Conservation (phyloP, 371 early-diverging fungal genomes). For the Mucor plumbeus region DNA sequence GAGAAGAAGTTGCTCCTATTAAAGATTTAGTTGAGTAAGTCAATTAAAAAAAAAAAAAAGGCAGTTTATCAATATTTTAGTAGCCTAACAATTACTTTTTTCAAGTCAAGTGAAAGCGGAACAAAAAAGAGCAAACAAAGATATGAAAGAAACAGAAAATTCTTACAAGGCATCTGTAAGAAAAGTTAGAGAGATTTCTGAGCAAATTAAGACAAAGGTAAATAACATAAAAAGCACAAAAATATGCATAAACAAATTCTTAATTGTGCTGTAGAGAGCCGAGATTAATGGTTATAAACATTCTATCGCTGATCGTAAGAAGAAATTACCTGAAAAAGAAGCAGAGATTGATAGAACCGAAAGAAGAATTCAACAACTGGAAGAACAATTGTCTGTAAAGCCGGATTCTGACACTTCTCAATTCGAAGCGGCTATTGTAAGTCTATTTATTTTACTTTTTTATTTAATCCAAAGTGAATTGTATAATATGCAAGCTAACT, state of each 20-base stretch:
- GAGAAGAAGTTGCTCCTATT: slow-evolving; percentile 52
- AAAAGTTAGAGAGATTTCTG: neutral
- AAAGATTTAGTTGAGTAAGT: slow-evolving; percentile 37
- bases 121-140: neutral
- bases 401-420: slow-evolving; percentile 40
- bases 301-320: slow-evolving; percentile 34
- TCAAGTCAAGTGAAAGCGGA: neutral
- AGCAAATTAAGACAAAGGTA: neutral
- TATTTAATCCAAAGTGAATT: neutral
- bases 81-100: neutral
- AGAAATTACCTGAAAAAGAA: slow-evolving; percentile 42
- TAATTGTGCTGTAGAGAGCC: neutral
- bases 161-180: neutral
- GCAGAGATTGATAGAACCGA: slow-evolving; percentile 48
- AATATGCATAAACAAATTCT: neutral
- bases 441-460: neutral
- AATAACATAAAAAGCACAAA: neutral
- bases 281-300: slow-evolving; percentile 1
- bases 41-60: too few relatives aligned
- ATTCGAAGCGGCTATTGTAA: slow-evolving; percentile 47
- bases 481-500: neutral
- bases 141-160: neutral
- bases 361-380: slow-evolving; percentile 50
- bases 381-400: slow-evolving; percentile 41
- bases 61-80: neutral